Conservation (phyloP, 164 flowering plant species). For the Tetrastigma voinierianum region DNA sequence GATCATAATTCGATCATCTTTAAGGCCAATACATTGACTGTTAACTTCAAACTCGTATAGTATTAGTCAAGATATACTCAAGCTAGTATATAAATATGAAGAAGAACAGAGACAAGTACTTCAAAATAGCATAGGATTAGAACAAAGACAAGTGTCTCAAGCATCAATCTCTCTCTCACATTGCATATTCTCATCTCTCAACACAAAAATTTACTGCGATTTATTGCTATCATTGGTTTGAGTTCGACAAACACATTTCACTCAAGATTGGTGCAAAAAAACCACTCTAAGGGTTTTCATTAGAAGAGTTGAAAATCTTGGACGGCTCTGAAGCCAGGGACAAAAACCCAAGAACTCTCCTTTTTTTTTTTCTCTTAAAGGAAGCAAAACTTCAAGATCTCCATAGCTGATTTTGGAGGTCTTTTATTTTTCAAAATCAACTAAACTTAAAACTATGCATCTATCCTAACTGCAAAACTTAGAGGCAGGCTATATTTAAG, state of each 20-base stretch:
- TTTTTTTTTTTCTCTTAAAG: background rate
- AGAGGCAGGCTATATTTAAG: slow-evolving; percentile 1
- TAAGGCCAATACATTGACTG: too few relatives aligned
- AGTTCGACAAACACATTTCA: background rate
- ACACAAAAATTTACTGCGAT: too few relatives aligned
- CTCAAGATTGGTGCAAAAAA: background rate
- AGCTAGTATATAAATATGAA: too few relatives aligned
- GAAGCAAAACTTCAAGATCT: background rate
- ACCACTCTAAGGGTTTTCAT: background rate
- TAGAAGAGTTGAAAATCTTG: slow-evolving; percentile 8
- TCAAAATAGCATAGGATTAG: too few relatives aligned
- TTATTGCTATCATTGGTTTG: too few relatives aligned
- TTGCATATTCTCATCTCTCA: too few relatives aligned
- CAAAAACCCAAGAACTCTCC: slow-evolving; percentile 9
- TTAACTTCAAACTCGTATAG: too few relatives aligned
- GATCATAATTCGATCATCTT: too few relatives aligned
- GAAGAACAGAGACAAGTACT: too few relatives aligned
- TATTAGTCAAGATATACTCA: too few relatives aligned
- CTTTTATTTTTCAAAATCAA: slow-evolving; percentile 2
- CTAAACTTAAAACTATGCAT: background rate
- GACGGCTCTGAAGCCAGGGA: slow-evolving; percentile 5
- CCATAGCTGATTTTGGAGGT: background rate
- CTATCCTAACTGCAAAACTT: slow-evolving; percentile 1
- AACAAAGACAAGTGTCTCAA: too few relatives aligned
- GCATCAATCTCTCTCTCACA: too few relatives aligned